These are phyloP conservation scores for Plasmodium cynomolgi DNA, from an alignment of 169 alveolate species.

Conservation along the genomic window DNA sequence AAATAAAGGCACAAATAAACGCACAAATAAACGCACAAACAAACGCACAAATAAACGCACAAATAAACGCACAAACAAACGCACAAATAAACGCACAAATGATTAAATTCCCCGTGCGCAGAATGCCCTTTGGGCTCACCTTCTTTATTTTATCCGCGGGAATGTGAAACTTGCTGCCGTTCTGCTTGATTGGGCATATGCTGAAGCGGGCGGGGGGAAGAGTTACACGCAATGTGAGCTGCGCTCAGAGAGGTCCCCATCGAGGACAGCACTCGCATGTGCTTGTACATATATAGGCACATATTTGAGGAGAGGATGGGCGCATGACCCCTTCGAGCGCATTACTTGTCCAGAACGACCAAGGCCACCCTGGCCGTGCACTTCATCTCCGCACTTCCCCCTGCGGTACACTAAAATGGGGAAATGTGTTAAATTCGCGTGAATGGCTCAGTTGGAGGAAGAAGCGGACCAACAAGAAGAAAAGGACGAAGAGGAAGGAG, in stretches of 20 bases:
- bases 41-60: background rate
- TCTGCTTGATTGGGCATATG: constrained; percentile 50
- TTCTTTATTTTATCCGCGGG: constrained; percentile 42
- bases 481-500: background rate
- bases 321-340: background rate
- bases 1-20: background rate
- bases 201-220: background rate
- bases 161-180: constrained; percentile 31
- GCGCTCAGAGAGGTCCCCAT: background rate
- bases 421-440: background rate
- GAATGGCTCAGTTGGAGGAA: background rate
- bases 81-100: background rate
- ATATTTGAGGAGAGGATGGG: background rate
- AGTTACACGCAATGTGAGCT: background rate
- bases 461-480: background rate
- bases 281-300: background rate
- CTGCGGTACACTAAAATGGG: constrained; percentile 54
- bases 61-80: background rate
- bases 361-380: constrained; percentile 72
- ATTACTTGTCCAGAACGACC: constrained; percentile 67
- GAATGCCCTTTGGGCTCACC: background rate
- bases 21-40: background rate
- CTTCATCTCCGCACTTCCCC: constrained; percentile 74
- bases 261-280: background rate
- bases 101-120: background rate